Base-by-base conservation (phyloP, 1,139 yeast species). In the Kodamaea alishanica region DNA sequence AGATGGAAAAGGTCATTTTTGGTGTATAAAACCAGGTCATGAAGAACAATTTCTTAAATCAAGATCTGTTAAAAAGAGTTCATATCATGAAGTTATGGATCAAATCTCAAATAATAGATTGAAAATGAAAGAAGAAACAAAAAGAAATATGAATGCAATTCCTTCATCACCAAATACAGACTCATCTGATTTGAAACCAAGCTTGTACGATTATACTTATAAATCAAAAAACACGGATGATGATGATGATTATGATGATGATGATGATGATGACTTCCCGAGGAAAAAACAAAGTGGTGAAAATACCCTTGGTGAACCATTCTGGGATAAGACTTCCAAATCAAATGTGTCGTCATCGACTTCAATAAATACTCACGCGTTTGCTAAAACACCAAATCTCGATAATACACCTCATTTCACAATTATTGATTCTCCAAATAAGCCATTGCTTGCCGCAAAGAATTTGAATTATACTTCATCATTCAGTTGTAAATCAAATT, bases 1-100 rank as follows among this genome's bases (percentile, higher is more conserved):
- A 51, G 95, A 87, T 60, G 97, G 97, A 6, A 92, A 92, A 65
- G 98, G 98, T 26, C 96, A 90, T 64, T 92, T 84, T 61, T 94
- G 98, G 98, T 81, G 86, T 51, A 87, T 92, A 39, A 89, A 84
- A 46, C 70, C 78, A 20, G 96, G 95, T 4, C 79, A 74, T 55
- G 97, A 90, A 60, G 79, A 79, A 47, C 88, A 84, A 59, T 92
- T 92, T 55, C 72, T 86, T 54, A 85, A 81, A 55, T 79, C 77
- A 6, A 75, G 81, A 52, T 61, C 69, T 38, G 69, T 66, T 31
- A 75, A 71, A 51, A 73, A 70, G 50, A 59, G 65, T 43, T 66
- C 70, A 37, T 68, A 66, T 50, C 72, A 69, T 40, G 75, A 69
- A 49, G 69, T 70, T 4, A 68, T 69, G 72, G 75, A 67, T 46